Evolutionary conservation across 1,284 basidiomycete species (phyloP), one percentile per base, ranked within the genome.

Genomic region (Pascua guehoae): DNA sequence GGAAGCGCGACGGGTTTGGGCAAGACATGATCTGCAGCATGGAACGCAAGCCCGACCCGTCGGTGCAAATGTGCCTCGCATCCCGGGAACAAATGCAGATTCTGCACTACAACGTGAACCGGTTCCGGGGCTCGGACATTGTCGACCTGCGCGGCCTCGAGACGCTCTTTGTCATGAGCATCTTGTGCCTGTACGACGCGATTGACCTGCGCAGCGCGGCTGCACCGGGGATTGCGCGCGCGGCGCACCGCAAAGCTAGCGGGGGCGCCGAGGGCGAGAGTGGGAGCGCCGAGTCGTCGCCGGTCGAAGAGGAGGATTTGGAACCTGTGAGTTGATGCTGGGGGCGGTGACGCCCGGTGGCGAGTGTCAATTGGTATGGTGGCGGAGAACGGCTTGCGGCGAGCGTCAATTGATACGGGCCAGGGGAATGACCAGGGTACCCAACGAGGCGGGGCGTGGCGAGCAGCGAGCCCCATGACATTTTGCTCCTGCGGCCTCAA

Each of bases 91-190:
- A 68, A 3, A 51, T 76, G 18, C 69, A 73, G 61, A 68, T 76
- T 2, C 49, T 76, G 51, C 72, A 76, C 51, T 76, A 76, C 61
- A 76, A 76, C 55, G 64, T 78, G 37, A 72, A 76, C n/a, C 63
- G 76, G 24, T 78, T 78, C 56, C 32, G 51, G 11, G 62, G 66
- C 1, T 37, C 57, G 39, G 75, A 76, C 45, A 75, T 76, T 55
- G 65, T 67, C 48, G 76, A 78, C 58, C 36, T 70, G 37, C 65
- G 74, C 18, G 76, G 76, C 36, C 60, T 75, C 17, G 73, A 75
- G 60, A 71, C 71, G 16, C 44, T 75, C 12, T 60, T 75, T 3
- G 63, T 67, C 7, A 60, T 68, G 11, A 54, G 55, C n/a, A 42
- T 42, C 17, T 52, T 53, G 8, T 66, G 65, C 41, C 62, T 73